Base-by-base conservation (phyloP, 805 yeast species). In the Clavispora asparagi region DNA sequence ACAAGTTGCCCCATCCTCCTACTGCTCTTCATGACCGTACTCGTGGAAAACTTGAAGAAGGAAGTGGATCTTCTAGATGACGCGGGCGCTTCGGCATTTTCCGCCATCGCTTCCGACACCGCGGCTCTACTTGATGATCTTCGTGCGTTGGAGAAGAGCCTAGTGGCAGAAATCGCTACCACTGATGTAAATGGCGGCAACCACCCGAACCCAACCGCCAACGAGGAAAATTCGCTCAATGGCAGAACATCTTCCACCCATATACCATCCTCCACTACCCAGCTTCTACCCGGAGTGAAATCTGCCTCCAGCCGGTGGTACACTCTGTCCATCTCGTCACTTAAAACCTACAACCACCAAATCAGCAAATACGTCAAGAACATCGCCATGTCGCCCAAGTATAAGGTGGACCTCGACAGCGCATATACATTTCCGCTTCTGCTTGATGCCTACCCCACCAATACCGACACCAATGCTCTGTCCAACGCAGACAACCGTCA, bases 381-480 rank as follows among this genome's bases (percentile, higher is more conserved):
- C 43, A 48, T 67, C 9, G 51, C 65, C 8, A 56, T 54, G 44
- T 61, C 61, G 50, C 43, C 65, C n/a, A 57, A 56, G 41, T 67
- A 56, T 44, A 46, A 45, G 30, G 51, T 68, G 30, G 65, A 65
- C 44, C 51, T 71, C 30, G 76, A 71, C 53, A 73, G 67, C 16
- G 74, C 76, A 7, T 71, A 71, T 50, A 61, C 68, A 1, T 71
- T 63, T 45, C 73, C 73, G 0, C 56, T 71, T 44, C 55, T 54
- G 46, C 54, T 70, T 40, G 52, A 62, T 42, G 59, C 64, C 36
- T 54, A 51, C 36, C 71, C 73, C 5, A 33, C 25, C 25, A 16
- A 10, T 12, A 11, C 6, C 11, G 17, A 25, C 6, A 13, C 11
- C 7, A 16, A 37, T 9, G 26, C 16, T 23, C 28, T 25, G 27